Percentiles rank a stretch among this genome's conserved stretches.
phyloP scores from a whole-genome alignment of 768 basidiomycete species.

The Pleurotus platypus region DNA sequence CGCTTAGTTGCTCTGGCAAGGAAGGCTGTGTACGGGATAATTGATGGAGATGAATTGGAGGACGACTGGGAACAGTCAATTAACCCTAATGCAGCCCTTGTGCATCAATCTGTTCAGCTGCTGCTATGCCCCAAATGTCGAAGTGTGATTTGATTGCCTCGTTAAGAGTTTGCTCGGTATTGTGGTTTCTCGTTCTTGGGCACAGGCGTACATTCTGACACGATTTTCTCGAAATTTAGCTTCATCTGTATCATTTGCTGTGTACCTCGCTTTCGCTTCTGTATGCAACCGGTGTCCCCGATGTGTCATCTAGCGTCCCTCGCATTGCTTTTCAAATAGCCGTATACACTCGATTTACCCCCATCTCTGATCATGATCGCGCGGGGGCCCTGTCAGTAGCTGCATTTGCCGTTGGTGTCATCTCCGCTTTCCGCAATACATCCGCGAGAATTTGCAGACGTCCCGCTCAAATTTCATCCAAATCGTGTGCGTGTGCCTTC shows the following conservation, averaged over 20 bases:
- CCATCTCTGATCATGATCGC: constrained; percentile 3
- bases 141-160: constrained; percentile 33
- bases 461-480: too few species aligned
- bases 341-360: neutral
- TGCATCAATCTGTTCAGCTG: constrained; percentile 19
- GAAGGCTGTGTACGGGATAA: constrained; percentile 35
- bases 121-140: constrained; percentile 40
- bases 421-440: too few species aligned
- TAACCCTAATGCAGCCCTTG: constrained; percentile 10
- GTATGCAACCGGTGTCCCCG: too few species aligned
- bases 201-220: neutral
- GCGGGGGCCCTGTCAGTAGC: neutral
- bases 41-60: constrained; percentile 28
- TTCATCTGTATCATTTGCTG: too few species aligned
- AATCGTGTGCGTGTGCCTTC: too few species aligned
- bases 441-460: too few species aligned
- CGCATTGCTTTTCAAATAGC: neutral
- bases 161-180: neutral
- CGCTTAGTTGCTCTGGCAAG: constrained; percentile 43
- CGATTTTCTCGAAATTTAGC: too few species aligned
- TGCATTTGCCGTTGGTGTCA: too few species aligned
- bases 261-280: too few species aligned
- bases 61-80: constrained; percentile 38
- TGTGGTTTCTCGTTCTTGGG: neutral
- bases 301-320: too few species aligned